A percentile compares a stretch with the other conserved stretches of the same genome.
phyloP scores from a whole-genome alignment of 225 moss, liverwort and hornwort genomes.

The Pseudisothecium myosuroides region DNA sequence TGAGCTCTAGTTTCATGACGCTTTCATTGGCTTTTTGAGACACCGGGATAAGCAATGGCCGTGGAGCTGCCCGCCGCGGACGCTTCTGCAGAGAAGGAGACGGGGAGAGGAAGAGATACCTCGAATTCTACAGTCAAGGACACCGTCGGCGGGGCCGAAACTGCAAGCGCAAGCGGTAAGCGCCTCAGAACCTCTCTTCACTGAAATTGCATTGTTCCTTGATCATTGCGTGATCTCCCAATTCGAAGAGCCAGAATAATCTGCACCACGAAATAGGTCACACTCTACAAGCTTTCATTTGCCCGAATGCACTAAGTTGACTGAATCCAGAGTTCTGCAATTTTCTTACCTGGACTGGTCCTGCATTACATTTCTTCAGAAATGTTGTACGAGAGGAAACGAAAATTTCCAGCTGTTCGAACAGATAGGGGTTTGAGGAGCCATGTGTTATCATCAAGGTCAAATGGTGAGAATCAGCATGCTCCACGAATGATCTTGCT shows the following conservation, averaged over 20 bases:
- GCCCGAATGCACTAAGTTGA: neutral
- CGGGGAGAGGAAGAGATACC: neutral
- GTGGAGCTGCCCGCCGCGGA: slow-evolving; percentile 13
- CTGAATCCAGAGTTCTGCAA: neutral
- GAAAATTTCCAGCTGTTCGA: slow-evolving; percentile 23
- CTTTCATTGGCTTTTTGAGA: neutral
- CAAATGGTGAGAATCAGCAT: slow-evolving; percentile 24
- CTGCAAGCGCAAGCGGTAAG: slow-evolving; percentile 20
- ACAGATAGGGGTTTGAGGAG: slow-evolving; percentile 20
- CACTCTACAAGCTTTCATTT: neutral
- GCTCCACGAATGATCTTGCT: neutral
- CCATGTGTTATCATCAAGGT: slow-evolving; percentile 16
- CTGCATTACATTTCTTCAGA: slow-evolving; percentile 25
- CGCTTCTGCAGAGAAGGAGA: slow-evolving; percentile 6
- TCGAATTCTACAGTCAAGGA: slow-evolving; percentile 1
- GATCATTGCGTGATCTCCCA: neutral
- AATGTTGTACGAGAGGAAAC: slow-evolving; percentile 31
- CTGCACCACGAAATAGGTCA: neutral
- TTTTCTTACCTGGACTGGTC: slow-evolving; percentile 7
- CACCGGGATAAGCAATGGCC: slow-evolving; percentile 4
- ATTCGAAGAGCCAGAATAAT: neutral
- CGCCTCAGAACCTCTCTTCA: neutral
- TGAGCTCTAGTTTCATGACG: neutral
- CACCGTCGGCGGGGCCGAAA: neutral
- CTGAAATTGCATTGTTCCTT: neutral